Conservation (phyloP, 73 alveolate species). For the Effrenium voratum region DNA sequence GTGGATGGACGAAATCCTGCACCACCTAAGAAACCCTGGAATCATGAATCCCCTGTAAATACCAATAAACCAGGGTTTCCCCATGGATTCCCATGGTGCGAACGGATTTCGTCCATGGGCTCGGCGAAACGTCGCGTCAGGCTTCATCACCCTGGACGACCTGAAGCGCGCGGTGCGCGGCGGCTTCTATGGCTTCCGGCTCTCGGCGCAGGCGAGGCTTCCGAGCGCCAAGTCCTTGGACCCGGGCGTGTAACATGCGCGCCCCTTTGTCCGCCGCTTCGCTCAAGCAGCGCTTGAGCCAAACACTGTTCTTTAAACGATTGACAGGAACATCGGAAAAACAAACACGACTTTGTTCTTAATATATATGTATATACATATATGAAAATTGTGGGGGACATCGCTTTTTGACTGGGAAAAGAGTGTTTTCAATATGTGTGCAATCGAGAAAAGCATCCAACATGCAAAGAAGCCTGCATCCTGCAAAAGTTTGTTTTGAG, state of each 20-base stretch:
- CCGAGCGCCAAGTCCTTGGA: neutral
- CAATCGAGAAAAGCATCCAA: neutral
- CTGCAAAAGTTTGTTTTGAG: neutral
- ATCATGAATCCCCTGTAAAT: too few relatives aligned
- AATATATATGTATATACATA: too few relatives aligned
- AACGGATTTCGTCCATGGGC: too few relatives aligned
- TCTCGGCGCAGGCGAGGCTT: slow-evolving; percentile 23
- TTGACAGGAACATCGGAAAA: neutral
- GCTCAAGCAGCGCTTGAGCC: neutral
- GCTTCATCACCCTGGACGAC: slow-evolving; percentile 65
- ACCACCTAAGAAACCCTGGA: too few relatives aligned
- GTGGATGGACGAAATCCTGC: too few relatives aligned
- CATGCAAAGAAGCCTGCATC: neutral
- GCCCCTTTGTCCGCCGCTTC: neutral
- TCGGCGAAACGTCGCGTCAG: too few relatives aligned
- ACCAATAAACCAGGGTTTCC: too few relatives aligned
- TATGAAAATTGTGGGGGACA: neutral
- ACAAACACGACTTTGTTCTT: neutral
- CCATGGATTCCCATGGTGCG: too few relatives aligned
- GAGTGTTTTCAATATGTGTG: neutral
- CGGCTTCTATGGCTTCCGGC: slow-evolving; percentile 69
- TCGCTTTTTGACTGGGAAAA: neutral
- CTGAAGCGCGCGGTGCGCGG: slow-evolving; percentile 83
- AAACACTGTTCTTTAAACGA: neutral
- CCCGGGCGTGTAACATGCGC: neutral